Conservation (phyloP, 2,329 filamentous ascomycete species). For the Aspergillus intermedius region DNA sequence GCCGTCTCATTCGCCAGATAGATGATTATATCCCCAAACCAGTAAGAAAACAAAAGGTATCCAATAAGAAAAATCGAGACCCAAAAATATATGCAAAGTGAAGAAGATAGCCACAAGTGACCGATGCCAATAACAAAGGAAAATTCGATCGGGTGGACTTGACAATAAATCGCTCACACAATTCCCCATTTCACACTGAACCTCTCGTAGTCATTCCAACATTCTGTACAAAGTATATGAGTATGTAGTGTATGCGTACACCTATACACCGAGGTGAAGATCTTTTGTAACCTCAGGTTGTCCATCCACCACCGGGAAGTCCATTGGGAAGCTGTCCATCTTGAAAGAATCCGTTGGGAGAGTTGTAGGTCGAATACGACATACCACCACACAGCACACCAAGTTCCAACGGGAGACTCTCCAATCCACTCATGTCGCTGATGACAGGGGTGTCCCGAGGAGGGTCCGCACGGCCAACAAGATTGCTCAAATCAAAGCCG, state of each 20-base stretch:
- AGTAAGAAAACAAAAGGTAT: neutral
- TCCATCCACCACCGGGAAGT: slow-evolving; percentile 8
- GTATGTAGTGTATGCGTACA: neutral
- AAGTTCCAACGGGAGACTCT: slow-evolving; percentile 6
- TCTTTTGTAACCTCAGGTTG: slow-evolving; percentile 12
- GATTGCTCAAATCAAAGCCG: slow-evolving; percentile 16
- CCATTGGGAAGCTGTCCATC: neutral
- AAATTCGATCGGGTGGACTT: neutral
- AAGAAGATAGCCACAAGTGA: slow-evolving; percentile 3
- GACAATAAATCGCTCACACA: neutral
- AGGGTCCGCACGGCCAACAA: slow-evolving; percentile 23
- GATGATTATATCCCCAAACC: neutral
- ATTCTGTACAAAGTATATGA: neutral
- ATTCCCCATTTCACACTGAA: neutral
- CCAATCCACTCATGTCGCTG: slow-evolving; percentile 12
- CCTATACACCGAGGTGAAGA: slow-evolving; percentile 14
- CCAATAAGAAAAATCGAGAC: slow-evolving; percentile 2
- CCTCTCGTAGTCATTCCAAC: neutral
- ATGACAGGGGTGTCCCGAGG: slow-evolving; percentile 22
- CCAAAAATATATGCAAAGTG: slow-evolving; percentile 2
- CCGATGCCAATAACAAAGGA: slow-evolving; percentile 5
- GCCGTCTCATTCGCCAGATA: neutral
- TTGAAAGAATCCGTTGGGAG: neutral
- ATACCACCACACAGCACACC: slow-evolving; percentile 13
- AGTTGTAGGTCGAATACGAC: slow-evolving; percentile 1